phyloP scores from a whole-genome alignment of 305 asterid genomes.

The Lippia alba region DNA sequence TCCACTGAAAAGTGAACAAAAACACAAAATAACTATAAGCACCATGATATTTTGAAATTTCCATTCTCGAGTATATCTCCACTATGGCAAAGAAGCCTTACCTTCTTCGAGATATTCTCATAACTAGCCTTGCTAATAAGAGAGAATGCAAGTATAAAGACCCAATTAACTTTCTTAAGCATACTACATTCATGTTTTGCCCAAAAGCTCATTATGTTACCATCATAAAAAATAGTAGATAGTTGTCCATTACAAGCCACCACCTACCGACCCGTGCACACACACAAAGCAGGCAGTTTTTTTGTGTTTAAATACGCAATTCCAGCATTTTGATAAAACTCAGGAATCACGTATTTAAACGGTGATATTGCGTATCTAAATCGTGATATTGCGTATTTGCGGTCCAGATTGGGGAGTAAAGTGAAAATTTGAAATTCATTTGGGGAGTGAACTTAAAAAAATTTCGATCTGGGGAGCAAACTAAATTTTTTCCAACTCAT shows the following conservation, averaged over 20 bases:
- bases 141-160: slow-evolving; percentile 55
- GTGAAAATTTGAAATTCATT: no score
- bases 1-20: slow-evolving; percentile 43
- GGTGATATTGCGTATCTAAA: no score
- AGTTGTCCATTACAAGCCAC: neutral
- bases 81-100: slow-evolving; percentile 10
- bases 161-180: slow-evolving; percentile 59
- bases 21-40: slow-evolving; percentile 10
- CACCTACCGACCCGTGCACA: no score
- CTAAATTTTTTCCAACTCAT: no score
- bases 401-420: no score
- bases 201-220: neutral
- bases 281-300: no score
- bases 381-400: no score
- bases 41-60: neutral
- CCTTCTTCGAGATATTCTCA: slow-evolving; percentile 63
- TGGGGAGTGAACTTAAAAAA: no score
- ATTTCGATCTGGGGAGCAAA: no score
- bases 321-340: no score
- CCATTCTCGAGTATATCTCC: neutral
- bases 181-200: slow-evolving; percentile 40
- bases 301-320: no score
- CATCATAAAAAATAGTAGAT: neutral
- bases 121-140: slow-evolving; percentile 64
- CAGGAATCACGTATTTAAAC: no score